Percentiles rank a stretch among this genome's conserved stretches.
Evolutionary conservation across 1,284 basidiomycete species (phyloP).

Genomic region (Melampsora larici-populina): DNA sequence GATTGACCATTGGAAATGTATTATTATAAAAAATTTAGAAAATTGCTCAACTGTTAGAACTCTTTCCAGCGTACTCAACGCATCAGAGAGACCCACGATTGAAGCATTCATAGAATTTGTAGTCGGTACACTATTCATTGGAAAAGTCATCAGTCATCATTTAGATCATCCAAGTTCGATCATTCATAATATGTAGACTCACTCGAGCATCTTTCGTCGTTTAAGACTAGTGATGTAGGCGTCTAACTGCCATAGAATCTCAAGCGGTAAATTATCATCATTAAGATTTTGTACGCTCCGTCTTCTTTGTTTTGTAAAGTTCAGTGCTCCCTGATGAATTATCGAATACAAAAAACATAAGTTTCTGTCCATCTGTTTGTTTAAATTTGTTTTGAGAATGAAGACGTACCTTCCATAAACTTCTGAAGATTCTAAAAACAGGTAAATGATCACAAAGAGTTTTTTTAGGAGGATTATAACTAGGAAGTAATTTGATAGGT

Average conservation of each 20-base stretch:
- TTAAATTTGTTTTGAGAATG: no score
- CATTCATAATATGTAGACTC: background rate
- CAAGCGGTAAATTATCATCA: constrained; percentile 35
- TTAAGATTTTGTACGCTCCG: background rate
- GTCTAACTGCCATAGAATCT: constrained; percentile 32
- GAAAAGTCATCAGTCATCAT: background rate
- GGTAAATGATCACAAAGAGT: constrained; percentile 22
- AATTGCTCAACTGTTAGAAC: constrained; percentile 21
- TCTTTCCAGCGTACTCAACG: constrained; percentile 25
- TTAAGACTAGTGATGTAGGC: constrained; percentile 24
- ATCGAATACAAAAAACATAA: no score
- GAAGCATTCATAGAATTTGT: constrained; percentile 7
- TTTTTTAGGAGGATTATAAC: constrained; percentile 25
- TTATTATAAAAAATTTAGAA: background rate
- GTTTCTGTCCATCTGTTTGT: no score
- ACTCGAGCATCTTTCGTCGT: constrained; percentile 25
- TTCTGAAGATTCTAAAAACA: constrained; percentile 20
- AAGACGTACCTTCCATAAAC: constrained; percentile 16
- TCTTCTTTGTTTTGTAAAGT: constrained; percentile 12
- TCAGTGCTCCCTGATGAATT: constrained; percentile 20
- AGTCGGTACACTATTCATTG: constrained; percentile 23
- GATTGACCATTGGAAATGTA: background rate
- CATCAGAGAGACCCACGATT: constrained; percentile 19
- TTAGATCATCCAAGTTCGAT: background rate
- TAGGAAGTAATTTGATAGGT: constrained; percentile 12